Evolutionary conservation across 2,329 filamentous ascomycete species (phyloP).

Genomic region (Diaporthe citri): DNA sequence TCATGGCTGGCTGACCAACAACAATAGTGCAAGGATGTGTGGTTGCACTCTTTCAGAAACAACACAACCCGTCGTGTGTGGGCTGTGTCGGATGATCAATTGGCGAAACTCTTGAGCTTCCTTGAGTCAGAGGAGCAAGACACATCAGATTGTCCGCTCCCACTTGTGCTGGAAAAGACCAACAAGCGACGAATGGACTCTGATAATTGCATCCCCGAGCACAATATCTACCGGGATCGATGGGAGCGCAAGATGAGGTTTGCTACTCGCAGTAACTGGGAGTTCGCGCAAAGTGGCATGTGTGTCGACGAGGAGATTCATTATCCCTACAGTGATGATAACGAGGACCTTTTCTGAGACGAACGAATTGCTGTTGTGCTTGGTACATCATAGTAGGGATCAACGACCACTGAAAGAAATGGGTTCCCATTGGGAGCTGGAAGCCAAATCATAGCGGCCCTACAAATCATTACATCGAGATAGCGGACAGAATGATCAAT

Average conservation of each 20-base stretch:
- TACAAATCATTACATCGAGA: no score
- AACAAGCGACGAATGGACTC: constrained; percentile 1
- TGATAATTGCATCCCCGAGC: constrained; percentile 9
- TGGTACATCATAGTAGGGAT: not conserved
- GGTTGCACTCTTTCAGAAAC: not conserved
- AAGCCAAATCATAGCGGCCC: no score
- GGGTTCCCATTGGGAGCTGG: no score
- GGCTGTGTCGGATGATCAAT: not conserved
- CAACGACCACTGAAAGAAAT: no score
- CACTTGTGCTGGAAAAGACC: not conserved
- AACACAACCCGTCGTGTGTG: not conserved
- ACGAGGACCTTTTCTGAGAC: not conserved
- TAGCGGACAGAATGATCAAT: no score
- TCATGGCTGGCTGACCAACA: not conserved
- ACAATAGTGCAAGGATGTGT: constrained; percentile 11
- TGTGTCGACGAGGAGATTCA: not conserved
- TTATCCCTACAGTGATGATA: not conserved
- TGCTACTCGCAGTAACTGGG: not conserved
- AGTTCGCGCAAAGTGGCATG: not conserved
- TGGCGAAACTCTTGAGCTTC: not conserved
- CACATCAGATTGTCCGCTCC: not conserved
- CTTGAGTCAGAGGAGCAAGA: not conserved
- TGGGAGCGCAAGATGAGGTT: constrained; percentile 21
- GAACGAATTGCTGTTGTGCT: not conserved
- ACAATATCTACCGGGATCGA: constrained; percentile 12